phyloP scores from a whole-genome alignment of 805 yeast species.

The Pichia membranifaciens region DNA sequence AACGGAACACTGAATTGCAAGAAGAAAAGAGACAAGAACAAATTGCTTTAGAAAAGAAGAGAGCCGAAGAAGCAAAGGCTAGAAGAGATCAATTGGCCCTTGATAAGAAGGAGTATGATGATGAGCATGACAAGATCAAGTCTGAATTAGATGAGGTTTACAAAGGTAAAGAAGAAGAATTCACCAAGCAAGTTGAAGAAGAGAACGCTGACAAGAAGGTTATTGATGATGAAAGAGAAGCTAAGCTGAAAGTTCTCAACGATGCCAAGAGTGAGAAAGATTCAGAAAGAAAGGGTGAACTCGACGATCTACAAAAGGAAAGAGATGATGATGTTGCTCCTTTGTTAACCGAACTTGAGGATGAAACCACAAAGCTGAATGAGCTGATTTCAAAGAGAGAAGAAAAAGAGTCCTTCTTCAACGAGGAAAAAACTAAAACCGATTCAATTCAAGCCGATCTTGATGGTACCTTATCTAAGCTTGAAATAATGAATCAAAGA shows the following conservation, averaged over 20 bases:
- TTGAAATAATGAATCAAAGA: conserved; percentile 38
- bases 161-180: conserved; percentile 40
- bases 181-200: conserved; percentile 32
- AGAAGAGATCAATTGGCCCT: conserved; percentile 44
- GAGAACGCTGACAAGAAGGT: conserved; percentile 37
- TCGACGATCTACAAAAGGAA: conserved; percentile 43
- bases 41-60: conserved; percentile 31
- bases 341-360: conserved; percentile 43
- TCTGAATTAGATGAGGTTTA: conserved; percentile 35
- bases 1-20: conserved; percentile 33
- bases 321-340: conserved; percentile 52
- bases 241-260: conserved; percentile 38
- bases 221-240: conserved; percentile 37
- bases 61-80: conserved; percentile 28
- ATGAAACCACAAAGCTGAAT: conserved; percentile 43
- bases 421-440: conserved; percentile 40
- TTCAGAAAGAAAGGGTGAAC: conserved; percentile 40
- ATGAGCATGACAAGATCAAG: conserved; percentile 32
- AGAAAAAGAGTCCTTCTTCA: conserved; percentile 39
- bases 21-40: conserved; percentile 36
- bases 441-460: conserved; percentile 38
- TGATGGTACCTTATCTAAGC: conserved; percentile 38
- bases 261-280: conserved; percentile 39
- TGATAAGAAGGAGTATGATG: conserved; percentile 41
- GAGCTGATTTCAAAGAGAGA: conserved; percentile 46